Conservation (phyloP, 2,329 filamentous ascomycete species). For the Pyrenophora graminea region DNA sequence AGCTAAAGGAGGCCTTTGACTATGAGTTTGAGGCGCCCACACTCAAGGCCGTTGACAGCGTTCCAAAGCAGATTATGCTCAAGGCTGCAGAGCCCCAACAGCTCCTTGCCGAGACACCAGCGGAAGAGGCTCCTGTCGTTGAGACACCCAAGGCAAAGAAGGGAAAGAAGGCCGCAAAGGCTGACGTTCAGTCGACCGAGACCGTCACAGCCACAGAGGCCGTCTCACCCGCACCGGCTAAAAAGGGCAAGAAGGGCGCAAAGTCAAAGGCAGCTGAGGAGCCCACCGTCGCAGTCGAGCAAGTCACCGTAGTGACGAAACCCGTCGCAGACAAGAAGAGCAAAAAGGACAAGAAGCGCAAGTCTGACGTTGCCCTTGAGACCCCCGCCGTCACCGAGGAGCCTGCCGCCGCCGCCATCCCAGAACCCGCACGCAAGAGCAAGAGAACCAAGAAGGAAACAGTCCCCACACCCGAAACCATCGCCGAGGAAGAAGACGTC, state of each 20-base stretch:
- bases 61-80: slow-evolving; percentile 34
- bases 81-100: slow-evolving; percentile 35
- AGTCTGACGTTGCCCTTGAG: slow-evolving; percentile 24
- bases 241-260: slow-evolving; percentile 33
- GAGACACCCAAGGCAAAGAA: slow-evolving; percentile 39
- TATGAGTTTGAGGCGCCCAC: slow-evolving; percentile 80
- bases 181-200: slow-evolving; percentile 6
- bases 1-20: slow-evolving; percentile 76
- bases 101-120: slow-evolving; percentile 28
- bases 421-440: slow-evolving; percentile 16
- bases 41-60: slow-evolving; percentile 65
- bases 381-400: slow-evolving; percentile 14
- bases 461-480: slow-evolving; percentile 11
- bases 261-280: slow-evolving; percentile 23
- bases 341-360: slow-evolving; percentile 25
- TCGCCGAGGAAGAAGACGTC: slow-evolving; percentile 31
- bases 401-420: background rate
- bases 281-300: slow-evolving; percentile 6
- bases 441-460: slow-evolving; percentile 33
- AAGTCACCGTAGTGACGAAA: background rate
- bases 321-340: slow-evolving; percentile 9
- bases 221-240: slow-evolving; percentile 18
- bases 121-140: slow-evolving; percentile 21
- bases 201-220: slow-evolving; percentile 14
- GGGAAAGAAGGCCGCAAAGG: slow-evolving; percentile 31